Base-by-base conservation (phyloP, 257 asterid species). In the Euphrasia confusa region DNA sequence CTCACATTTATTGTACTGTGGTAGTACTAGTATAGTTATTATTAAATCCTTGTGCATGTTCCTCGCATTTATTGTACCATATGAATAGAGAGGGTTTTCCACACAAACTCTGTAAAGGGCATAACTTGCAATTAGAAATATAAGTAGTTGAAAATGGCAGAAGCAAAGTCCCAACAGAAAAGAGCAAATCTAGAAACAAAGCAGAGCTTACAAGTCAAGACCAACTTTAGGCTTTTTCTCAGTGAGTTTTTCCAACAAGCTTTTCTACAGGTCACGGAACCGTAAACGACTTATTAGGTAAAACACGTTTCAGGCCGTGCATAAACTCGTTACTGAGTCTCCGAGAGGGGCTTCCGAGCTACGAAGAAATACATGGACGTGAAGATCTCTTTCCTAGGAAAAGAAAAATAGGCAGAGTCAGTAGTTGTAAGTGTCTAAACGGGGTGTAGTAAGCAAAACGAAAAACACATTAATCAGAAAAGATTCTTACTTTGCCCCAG, bases 351-450 rank as follows among this genome's bases (percentile, higher is more conserved):
- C 84, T 89, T 92, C 60, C 89, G 89, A 14, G 72, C 97, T 81
- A 89, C 54, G 75, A 92, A 83, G 88, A 92, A 92, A 42, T 84
- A 92, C 97, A 92, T 89, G 13, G 99, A 76, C 2, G 96, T 89
- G 83, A 92, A 92, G 9, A 92, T 86, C 10, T 90, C 99, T 79
- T 84, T 92, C 96, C 99, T 92, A 89, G 39, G 83, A 75, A 67
- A 17, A 2, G 3, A 39, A 21, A 45, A 13, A 42, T 28, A 21
- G 11, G 10, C 24, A 66, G 37, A n/a, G 11, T n/a, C n/a, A 66
- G 50, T 40, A 10, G 2, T 33, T 9, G 42, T 11, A 37, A 37
- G 42, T 37, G 42, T 37, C 49, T 3, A 57, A 58, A 37, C 24
- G 11, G 55, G 55, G 33, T 5, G 9, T 37, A 8, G 15, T 7